Conservation (phyloP, 2,329 filamentous ascomycete species). For the Penicillium sp. region DNA sequence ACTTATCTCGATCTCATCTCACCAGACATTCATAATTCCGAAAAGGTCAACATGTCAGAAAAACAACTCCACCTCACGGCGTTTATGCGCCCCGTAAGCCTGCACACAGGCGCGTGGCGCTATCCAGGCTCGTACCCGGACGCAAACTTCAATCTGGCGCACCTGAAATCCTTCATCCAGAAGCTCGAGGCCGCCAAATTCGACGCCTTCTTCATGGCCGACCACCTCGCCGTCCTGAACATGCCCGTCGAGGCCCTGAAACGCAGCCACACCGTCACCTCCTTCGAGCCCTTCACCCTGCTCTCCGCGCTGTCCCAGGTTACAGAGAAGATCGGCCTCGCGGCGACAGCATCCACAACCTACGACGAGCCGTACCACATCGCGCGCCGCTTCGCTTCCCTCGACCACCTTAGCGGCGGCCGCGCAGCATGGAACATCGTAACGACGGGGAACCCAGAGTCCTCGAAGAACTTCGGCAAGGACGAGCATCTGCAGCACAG, state of each 20-base stretch:
- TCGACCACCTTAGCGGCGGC: slow-evolving; percentile 57
- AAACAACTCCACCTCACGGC: slow-evolving; percentile 59
- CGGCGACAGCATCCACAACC: slow-evolving; percentile 58
- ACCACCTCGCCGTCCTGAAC: slow-evolving; percentile 60
- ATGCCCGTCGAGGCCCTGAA: slow-evolving; percentile 63
- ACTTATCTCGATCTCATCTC: not conserved
- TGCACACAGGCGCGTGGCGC: slow-evolving; percentile 63
- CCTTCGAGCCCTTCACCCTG: slow-evolving; percentile 62
- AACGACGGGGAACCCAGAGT: slow-evolving; percentile 59
- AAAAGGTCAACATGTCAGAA: slow-evolving; percentile 11
- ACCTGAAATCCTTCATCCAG: slow-evolving; percentile 59
- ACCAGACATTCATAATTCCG: not conserved
- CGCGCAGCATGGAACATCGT: slow-evolving; percentile 62
- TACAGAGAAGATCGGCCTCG: slow-evolving; percentile 57
- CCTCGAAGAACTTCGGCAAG: slow-evolving; percentile 57
- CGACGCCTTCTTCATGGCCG: slow-evolving; percentile 63
- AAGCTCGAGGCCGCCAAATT: slow-evolving; percentile 61
- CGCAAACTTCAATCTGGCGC: slow-evolving; percentile 62
- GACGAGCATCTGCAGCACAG: slow-evolving; percentile 57
- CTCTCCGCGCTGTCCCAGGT: slow-evolving; percentile 56
- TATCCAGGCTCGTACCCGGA: slow-evolving; percentile 61
- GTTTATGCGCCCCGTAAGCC: slow-evolving; percentile 63
- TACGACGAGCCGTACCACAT: slow-evolving; percentile 60
- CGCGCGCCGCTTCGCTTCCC: slow-evolving; percentile 57
- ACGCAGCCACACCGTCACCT: slow-evolving; percentile 63